phyloP scores from a whole-genome alignment of 441 rosid genomes.

The Oxalis stricta region DNA sequence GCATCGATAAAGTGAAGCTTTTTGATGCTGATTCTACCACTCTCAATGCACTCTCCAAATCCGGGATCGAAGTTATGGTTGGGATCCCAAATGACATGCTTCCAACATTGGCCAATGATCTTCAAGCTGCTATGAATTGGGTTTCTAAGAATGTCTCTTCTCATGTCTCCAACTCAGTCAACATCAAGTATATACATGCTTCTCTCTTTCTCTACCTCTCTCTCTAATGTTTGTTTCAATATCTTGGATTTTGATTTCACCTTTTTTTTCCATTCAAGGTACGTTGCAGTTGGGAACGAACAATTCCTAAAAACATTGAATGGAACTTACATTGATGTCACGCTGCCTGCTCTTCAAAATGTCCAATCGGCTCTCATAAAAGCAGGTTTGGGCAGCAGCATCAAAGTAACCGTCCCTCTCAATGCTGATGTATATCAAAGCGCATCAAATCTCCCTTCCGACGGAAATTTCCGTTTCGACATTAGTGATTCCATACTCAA shows the following conservation, averaged over 20 bases:
- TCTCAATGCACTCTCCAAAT: conserved; percentile 23
- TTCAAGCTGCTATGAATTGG: conserved; percentile 39
- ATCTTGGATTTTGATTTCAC: not conserved
- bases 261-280: conserved; percentile 13
- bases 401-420: conserved; percentile 42
- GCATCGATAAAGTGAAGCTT: conserved; percentile 40
- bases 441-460: conserved; percentile 26
- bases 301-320: conserved; percentile 32
- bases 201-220: not conserved
- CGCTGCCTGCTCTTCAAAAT: conserved; percentile 47
- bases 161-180: conserved; percentile 33
- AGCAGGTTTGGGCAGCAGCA: conserved; percentile 33
- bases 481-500: conserved; percentile 27
- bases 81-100: conserved; percentile 51
- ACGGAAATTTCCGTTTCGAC: conserved; percentile 36
- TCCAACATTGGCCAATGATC: conserved; percentile 20
- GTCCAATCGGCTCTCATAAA: conserved; percentile 40
- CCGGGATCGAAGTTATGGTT: conserved; percentile 50
- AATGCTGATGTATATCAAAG: conserved; percentile 45
- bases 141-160: conserved; percentile 39
- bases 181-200: conserved; percentile 53
- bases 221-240: not conserved
- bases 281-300: conserved; percentile 62
- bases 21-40: conserved; percentile 33
- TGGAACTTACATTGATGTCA: conserved; percentile 23